Percentiles rank a stretch among this genome's conserved stretches.
Conservation (phyloP, 306 rosid species). For the Fragaria vesca region DNA sequence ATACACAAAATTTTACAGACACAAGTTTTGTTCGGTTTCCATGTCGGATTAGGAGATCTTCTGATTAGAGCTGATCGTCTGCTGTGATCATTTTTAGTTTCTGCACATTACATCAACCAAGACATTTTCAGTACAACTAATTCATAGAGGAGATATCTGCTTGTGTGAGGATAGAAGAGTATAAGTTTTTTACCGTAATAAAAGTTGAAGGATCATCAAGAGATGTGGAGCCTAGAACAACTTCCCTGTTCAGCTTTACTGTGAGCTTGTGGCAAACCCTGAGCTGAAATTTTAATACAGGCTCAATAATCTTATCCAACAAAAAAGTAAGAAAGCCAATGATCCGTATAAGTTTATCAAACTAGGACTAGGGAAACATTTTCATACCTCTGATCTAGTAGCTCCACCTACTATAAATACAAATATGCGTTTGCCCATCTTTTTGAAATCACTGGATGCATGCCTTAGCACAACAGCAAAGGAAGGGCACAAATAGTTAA, state of each 20-base stretch:
- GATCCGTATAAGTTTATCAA: background rate
- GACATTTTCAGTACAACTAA: background rate
- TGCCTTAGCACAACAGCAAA: slow-evolving; percentile 47
- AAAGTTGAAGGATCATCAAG: slow-evolving; percentile 85
- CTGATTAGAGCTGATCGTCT: slow-evolving; percentile 54
- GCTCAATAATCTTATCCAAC: background rate
- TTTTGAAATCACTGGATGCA: slow-evolving; percentile 82
- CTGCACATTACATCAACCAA: slow-evolving; percentile 42
- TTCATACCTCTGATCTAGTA: slow-evolving; percentile 88
- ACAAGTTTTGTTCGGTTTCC: background rate
- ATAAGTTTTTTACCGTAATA: slow-evolving; percentile 52
- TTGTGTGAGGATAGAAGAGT: background rate
- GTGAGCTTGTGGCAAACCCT: slow-evolving; percentile 95
- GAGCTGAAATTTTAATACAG: slow-evolving; percentile 53
- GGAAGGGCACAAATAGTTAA: background rate
- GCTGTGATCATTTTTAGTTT: slow-evolving; percentile 68
- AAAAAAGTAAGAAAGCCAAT: background rate
- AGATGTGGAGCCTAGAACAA: slow-evolving; percentile 83
- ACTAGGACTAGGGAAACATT: slow-evolving; percentile 1
- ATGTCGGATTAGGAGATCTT: slow-evolving; percentile 69
- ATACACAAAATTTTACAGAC: background rate
- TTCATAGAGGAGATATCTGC: background rate
- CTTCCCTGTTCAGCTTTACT: slow-evolving; percentile 76
- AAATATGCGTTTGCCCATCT: slow-evolving; percentile 82
- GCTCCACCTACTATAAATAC: slow-evolving; percentile 93